Conservation (phyloP, 2,329 filamentous ascomycete genomes). For the Amesomyces nigricolor region DNA sequence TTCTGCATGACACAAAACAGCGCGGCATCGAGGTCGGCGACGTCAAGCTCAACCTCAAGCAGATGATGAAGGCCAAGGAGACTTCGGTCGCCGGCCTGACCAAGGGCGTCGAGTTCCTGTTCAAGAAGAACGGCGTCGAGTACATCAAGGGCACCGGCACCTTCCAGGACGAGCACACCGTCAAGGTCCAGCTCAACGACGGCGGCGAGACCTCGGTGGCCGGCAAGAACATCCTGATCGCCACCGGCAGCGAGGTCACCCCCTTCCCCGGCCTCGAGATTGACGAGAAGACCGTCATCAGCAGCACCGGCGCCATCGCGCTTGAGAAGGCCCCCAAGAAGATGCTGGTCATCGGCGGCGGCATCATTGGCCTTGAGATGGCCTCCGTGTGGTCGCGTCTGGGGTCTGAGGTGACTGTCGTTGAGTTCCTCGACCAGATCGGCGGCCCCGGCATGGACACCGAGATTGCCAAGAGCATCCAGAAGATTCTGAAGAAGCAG, state of each 20-base stretch:
- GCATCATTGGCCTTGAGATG: constrained; percentile 99
- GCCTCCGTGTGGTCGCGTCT: constrained; percentile 94
- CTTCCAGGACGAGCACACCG: constrained; percentile 82
- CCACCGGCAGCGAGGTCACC: constrained; percentile 90
- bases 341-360: constrained; percentile 95
- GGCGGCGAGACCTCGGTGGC: constrained; percentile 82
- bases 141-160: constrained; percentile 92
- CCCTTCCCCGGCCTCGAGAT: constrained; percentile 94
- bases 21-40: constrained; percentile 96
- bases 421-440: constrained; percentile 94
- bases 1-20: constrained; percentile 93
- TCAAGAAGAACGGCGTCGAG: constrained; percentile 99
- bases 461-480: constrained; percentile 83
- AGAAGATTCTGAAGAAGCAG: constrained; percentile 94
- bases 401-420: constrained; percentile 90
- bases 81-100: constrained; percentile 81
- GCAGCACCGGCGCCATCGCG: constrained; percentile 89
- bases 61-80: constrained; percentile 99
- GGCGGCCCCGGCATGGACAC: constrained; percentile 96
- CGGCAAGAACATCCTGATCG: constrained; percentile 97
- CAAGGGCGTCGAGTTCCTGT: constrained; percentile 94
- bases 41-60: constrained; percentile 88
- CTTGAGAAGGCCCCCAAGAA: constrained; percentile 89
- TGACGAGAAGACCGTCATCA: constrained; percentile 96
- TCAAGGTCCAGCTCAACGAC: constrained; percentile 85